Base-by-base conservation (phyloP, 192 early-diverging fungal genomes). In the Podila epicladia region DNA sequence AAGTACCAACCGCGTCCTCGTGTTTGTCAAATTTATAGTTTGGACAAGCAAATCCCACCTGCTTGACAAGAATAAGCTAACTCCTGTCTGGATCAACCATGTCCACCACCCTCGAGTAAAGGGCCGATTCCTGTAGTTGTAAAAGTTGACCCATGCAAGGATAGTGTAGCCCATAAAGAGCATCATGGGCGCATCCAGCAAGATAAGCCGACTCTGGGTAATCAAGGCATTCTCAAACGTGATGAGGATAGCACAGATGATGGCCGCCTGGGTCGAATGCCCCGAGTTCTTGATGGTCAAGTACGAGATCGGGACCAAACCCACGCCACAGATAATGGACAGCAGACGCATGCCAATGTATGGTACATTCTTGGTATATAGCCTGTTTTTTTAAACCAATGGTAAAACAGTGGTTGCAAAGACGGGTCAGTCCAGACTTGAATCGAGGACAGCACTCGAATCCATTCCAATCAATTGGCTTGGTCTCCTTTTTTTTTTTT, bases 201-300 rank as follows among this genome's bases (percentile, higher is more conserved):
- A 86, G 50, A 98, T 98, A 41, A 97, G 82, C 32, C 97, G 90
- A 48, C 91, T 93, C 82, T 98, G 95, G 1, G 96, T 90, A 58
- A 97, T 87, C 69, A 98, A 84, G 2, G 94, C 89, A 74, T 94
- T 98, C 73, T 98, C 94, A 85, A 96, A 92, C 17, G 93, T 88
- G 12, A 97, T 71, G 63, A 97, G 82, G 58, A 91, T 71, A 38
- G 93, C 91, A n/a, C 90, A 96, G 29, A 97, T 87, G 7, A 94
- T 73, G n/a, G 89, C 89, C 0, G 93, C 92, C 24, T 87, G 85
- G 2, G 90, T 75, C 24, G 93, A 93, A 72, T 96, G 87, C 4
- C 94, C 94, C 31, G 95, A 74, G 58, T 91, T 92, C 33, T 91
- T 90, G 32, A 98, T 80, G 20, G 92, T 96, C 68, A 95, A 71